These are phyloP conservation scores for Centaurea solstitialis DNA, from an alignment of 129 eudicot species.

Conservation along the genomic window DNA sequence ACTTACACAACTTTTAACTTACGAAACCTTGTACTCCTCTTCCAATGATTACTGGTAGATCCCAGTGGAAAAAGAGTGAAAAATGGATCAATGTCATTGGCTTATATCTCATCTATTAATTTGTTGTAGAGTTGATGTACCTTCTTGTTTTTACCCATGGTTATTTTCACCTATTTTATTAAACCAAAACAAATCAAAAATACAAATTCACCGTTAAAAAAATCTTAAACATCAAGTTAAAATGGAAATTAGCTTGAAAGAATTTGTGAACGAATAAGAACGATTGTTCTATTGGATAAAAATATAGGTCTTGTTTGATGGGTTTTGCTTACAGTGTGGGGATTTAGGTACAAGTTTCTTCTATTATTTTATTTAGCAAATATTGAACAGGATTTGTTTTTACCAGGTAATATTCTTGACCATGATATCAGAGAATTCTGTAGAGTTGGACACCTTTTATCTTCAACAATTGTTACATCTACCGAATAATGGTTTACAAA, in stretches of 20 bases:
- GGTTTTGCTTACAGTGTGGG: neutral
- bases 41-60: neutral
- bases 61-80: no score
- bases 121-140: slow-evolving; percentile 44
- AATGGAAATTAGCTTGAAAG: no score
- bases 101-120: slow-evolving; percentile 1
- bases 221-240: no score
- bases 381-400: neutral
- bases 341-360: neutral
- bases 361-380: neutral
- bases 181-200: neutral
- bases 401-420: slow-evolving; percentile 50
- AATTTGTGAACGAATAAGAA: no score
- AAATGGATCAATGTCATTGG: no score
- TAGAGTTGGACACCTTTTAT: slow-evolving; percentile 31
- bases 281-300: no score
- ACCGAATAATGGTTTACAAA: slow-evolving; percentile 18
- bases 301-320: no score
- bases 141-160: slow-evolving; percentile 39
- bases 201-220: neutral
- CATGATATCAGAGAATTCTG: slow-evolving; percentile 49
- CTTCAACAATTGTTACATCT: slow-evolving; percentile 37
- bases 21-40: slow-evolving; percentile 39
- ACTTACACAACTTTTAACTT: slow-evolving; percentile 39
- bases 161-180: slow-evolving; percentile 28